Evolutionary conservation across 2,329 filamentous ascomycete genomes (phyloP), one percentile per base, ranked within the genome.

Genomic region (Dothistroma pini): DNA sequence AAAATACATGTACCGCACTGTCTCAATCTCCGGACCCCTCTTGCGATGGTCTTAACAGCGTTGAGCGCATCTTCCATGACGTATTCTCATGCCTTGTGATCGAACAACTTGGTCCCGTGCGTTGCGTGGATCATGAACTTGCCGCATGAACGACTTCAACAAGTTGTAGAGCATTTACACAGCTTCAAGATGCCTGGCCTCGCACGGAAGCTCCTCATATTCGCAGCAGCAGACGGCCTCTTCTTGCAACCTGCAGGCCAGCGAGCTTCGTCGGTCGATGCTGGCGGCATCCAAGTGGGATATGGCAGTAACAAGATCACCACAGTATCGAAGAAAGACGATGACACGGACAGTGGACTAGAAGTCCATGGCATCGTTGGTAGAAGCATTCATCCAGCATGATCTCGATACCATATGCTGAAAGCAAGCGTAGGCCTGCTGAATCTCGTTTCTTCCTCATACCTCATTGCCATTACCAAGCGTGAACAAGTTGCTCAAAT

Each of bases 401-500:
- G 25, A 31, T 47, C 38, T 54, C 16, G 11, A 31, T 54, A 44
- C 60, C 10, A 12, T 31, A 51, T 41, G 38, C 62, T 62, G 61
- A 63, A 53, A n/a, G 32, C 34, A 47, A 32, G 59, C 25, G 31
- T 54, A 97, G 93, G 95, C 22, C 79, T 99, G 1, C 84, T 99
- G 50, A 91, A 87, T 38, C 85, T 97, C 62, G 90, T 92, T 22
- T 89, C 87, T 41, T 84, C 88, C 31, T 90, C 87, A 65, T 97
- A 93, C 75, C 84, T 99, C 7, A 84, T 99, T 60, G 89, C 91
- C 11, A 96, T 99, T 70, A 92, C 89, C 22, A 85, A 87, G 60
- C 89, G 93, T 52, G 85, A 96, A 70, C 90, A 96, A 74, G 92
- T 97, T 54, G 95, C 95, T 2, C 88, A 93, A 66, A 86, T 97